Evolutionary conservation across 2,329 filamentous ascomycete species (phyloP), one percentile per base, ranked within the genome.

Genomic region (Epichloe hybrida): DNA sequence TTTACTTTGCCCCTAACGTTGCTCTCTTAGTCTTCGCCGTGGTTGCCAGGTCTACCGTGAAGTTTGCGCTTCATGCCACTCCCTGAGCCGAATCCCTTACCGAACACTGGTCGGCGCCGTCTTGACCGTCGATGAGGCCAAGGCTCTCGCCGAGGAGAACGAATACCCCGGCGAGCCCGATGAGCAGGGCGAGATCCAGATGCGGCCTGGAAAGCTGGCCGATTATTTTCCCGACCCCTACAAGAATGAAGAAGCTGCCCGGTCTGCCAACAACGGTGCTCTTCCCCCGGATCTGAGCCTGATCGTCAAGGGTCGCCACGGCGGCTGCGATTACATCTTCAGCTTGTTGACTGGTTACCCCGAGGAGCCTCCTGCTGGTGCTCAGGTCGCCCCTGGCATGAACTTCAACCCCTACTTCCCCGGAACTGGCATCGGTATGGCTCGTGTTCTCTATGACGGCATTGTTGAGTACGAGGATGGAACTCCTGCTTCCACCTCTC

Each of bases 341-440:
- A 88, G 77, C 69, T 79, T 98, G 69, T 75, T 98, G 66, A 98
- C 93, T 51, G 93, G 93, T 61, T 98, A 98, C 73, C 93, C 93
- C 54, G 93, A 98, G 61, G 93, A 98, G 74, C 79, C 88, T 54
- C 93, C 93, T 50, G 88, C 93, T 49, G 93, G 93, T 67, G 89
- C 87, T 56, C 74, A 79, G 62, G 85, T 98, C 54, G 84, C 83
- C 62, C 81, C 83, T 55, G 93, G 93, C 65, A 83, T 98, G 72
- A 96, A 97, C 83, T 98, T 98, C 83, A 98, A 98, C 81, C 93
- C 93, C 54, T 98, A 96, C 80, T 98, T 98, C 84, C 93, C 93
- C 52, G 93, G 93, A 67, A 97, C 93, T 61, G 91, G 91, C 68
- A 98, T 98, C 69, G 93, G 87, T 64, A 98, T 98, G 93, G 91